Evolutionary conservation across 2,329 filamentous ascomycete species (phyloP).

Genomic region (Zymoseptoria crescenta): DNA sequence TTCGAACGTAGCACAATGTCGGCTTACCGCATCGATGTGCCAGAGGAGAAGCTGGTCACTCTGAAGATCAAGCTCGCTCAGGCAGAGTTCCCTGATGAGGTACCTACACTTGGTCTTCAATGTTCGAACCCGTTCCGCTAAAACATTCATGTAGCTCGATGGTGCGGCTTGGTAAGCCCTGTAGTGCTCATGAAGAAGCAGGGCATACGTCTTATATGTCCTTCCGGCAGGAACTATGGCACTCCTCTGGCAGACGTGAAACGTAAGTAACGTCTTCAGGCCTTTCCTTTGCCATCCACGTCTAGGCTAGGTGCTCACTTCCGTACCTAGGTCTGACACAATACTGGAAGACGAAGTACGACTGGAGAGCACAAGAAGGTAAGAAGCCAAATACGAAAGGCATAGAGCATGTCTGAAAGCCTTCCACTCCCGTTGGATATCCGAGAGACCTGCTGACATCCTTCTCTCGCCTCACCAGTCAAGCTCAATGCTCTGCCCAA

Average conservation of each 20-base stretch:
- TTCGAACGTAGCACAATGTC: constrained; percentile 17
- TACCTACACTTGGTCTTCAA: background rate
- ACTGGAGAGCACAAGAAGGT: constrained; percentile 55
- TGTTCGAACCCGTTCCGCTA: background rate
- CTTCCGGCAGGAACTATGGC: constrained; percentile 41
- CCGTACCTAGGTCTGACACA: constrained; percentile 33
- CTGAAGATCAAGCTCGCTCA: constrained; percentile 47
- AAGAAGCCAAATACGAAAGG: no score
- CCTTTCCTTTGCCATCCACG: no score
- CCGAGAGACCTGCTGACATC: no score
- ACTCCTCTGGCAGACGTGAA: constrained; percentile 53
- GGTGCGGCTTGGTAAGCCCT: constrained; percentile 38
- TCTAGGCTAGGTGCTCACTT: no score
- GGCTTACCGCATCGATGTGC: constrained; percentile 45
- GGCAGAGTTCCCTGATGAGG: constrained; percentile 33
- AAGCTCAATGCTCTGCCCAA: constrained; percentile 55
- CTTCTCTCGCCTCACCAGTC: constrained; percentile 9
- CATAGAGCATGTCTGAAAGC: no score
- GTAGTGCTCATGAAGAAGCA: background rate
- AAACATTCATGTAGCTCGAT: constrained; percentile 30
- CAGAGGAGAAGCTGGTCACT: constrained; percentile 45
- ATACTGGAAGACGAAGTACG: constrained; percentile 49
- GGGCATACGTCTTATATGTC: background rate
- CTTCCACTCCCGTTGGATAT: no score
- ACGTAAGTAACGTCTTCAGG: constrained; percentile 23